A percentile compares a stretch with the other conserved stretches of the same genome.
Evolutionary conservation across 208 protist species (phyloP).

Genomic region (Crithidia thermophila): DNA sequence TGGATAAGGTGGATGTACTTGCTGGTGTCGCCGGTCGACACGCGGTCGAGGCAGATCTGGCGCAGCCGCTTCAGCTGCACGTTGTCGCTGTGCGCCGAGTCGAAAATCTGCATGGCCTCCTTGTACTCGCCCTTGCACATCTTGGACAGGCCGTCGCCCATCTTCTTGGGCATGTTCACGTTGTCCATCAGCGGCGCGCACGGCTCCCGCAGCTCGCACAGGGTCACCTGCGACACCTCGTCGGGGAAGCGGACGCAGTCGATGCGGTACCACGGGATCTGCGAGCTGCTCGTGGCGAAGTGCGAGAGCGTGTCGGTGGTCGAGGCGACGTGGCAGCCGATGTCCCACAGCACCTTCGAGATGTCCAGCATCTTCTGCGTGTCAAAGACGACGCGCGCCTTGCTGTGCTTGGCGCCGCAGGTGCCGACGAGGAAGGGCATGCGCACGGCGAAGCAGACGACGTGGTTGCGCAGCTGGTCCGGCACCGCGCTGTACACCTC

Average conservation of each 20-base stretch:
- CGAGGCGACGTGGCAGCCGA: conserved; percentile 60
- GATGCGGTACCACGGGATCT: conserved; percentile 60
- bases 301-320: conserved; percentile 57
- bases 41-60: conserved; percentile 48
- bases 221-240: conserved; percentile 40
- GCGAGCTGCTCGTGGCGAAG: conserved; percentile 38
- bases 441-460: conserved; percentile 62
- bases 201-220: conserved; percentile 56
- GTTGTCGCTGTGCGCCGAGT: conserved; percentile 35
- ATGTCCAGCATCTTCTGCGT: conserved; percentile 46
- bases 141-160: conserved; percentile 55
- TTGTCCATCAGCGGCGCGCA: conserved; percentile 15
- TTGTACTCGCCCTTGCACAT: conserved; percentile 66
- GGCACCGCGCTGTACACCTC: conserved; percentile 46
- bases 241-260: conserved; percentile 55
- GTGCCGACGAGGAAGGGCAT: conserved; percentile 77
- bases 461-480: conserved; percentile 30
- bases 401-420: conserved; percentile 47
- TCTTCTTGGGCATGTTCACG: conserved; percentile 37
- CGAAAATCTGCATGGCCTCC: conserved; percentile 34
- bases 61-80: conserved; percentile 51
- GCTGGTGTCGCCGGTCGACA: conserved; percentile 39
- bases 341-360: conserved; percentile 51
- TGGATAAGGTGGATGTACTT: conserved; percentile 45
- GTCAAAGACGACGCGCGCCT: conserved; percentile 46